A percentile compares a stretch with the other conserved stretches of the same genome.
Evolutionary conservation across 2,329 filamentous ascomycete genomes (phyloP).

Genomic region (Pyricularia grisea): DNA sequence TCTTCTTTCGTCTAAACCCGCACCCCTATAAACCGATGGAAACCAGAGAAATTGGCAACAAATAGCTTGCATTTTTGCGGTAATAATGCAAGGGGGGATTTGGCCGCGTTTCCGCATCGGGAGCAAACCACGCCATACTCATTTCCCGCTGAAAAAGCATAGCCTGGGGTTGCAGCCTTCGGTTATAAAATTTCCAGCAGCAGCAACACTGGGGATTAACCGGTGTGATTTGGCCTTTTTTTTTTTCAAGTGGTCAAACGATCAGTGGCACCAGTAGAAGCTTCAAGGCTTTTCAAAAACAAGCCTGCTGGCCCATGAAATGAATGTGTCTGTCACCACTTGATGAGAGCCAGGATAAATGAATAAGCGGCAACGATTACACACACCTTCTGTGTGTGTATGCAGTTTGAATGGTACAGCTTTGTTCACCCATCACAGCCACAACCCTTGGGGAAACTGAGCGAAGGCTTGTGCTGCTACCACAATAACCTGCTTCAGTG

Average conservation of each 20-base stretch:
- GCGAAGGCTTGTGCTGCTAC: too few relatives aligned
- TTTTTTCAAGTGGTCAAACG: neutral
- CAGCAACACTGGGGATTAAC: neutral
- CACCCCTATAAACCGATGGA: neutral
- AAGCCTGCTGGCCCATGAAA: neutral
- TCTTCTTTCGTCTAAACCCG: neutral
- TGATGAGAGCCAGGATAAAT: neutral
- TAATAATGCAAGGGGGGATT: neutral
- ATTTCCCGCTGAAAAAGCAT: neutral
- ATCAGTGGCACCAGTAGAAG: neutral
- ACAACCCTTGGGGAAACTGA: too few relatives aligned
- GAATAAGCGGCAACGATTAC: neutral
- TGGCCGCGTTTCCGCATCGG: neutral
- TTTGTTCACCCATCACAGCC: too few relatives aligned
- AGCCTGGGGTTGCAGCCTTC: neutral
- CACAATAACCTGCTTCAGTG: neutral
- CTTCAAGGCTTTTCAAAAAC: neutral
- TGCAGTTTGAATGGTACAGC: too few relatives aligned
- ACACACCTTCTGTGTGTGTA: too few relatives aligned
- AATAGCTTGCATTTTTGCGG: neutral
- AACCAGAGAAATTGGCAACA: neutral
- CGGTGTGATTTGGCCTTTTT: neutral
- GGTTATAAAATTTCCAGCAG: neutral
- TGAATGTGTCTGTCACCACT: neutral
- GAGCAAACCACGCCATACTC: neutral